Evolutionary conservation across 495 filamentous ascomycete species (phyloP), one percentile per base, ranked within the genome.

Genomic region (Bathelium albidoporum): DNA sequence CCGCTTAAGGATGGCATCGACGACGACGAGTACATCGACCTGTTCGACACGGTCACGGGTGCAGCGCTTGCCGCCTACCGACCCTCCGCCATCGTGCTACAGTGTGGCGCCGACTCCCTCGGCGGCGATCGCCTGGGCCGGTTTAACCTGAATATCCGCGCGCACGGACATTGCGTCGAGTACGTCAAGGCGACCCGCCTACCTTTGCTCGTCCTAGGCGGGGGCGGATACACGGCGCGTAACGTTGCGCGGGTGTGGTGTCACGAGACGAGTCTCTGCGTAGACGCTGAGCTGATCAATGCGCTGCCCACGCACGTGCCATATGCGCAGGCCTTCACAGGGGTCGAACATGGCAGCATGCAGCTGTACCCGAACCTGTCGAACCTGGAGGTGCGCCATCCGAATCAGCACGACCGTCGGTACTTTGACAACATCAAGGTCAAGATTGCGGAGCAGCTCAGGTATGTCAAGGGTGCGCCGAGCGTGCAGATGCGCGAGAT

Each of bases 171-270:
- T 65, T 97, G 95, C 76, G 89, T 97, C 65, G 84, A 85, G 45
- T 96, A 85, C 72, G 88, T 89, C 71, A 96, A 96, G 73, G 83
- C 77, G 26, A 82, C 90, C 65, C 77, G 81, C 20, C 75, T 94
- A 0, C 94, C 92, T 28, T 77, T 97, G 55, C 83, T 98, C 59
- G 83, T 98, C 68, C 86, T 97, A 63, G 94, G 94, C 29, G 94
- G 94, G 43, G 94, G 94, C 61, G 94, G 94, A 14, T 98, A 98
- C 76, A 98, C 94, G n/a, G 90, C 94, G 10, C 85, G 93, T 55
- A 98, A 98, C 69, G 94, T 98, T 28, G 94, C 93, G 14, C 87
- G 95, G 59, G 88, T 91, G 55, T 98, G 94, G 94, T 89, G 92
- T 41, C 90, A 95, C 76, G 94, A 98, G 77, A 98, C 94, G 22